Evolutionary conservation across 495 filamentous ascomycete genomes (phyloP), one percentile per base, ranked within the genome.

Genomic region (Apiosordaria backusii): DNA sequence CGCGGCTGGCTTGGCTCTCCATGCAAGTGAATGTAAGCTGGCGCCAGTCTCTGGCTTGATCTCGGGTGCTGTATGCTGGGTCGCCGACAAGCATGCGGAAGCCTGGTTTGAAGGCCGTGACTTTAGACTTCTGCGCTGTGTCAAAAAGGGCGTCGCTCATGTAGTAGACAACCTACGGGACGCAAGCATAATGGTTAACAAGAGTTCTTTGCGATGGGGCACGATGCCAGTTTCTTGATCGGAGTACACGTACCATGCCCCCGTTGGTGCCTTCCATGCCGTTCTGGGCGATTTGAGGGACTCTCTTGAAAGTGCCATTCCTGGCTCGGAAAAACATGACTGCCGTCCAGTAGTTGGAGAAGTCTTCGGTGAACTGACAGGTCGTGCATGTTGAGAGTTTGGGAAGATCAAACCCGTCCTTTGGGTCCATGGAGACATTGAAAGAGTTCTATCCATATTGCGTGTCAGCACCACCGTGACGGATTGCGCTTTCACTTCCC

Each of bases 51-150:
- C 74, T 67, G 15, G 76, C 73, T 19, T 79, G 64, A 10, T 78
- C 76, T 54, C 74, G 72, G 66, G 67, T 69, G 23, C 62, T 67
- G 72, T 61, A 70, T 0, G 68, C 60, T 5, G 73, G 62, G 65
- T 80, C 76, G 67, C 77, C 76, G 60, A 79, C 72, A 15, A 80
- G 74, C 78, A 80, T 77, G 57, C 75, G 76, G 74, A 79, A 79
- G n/a, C 82, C 80, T 24, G 79, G 75, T 68, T 77, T 75, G 71
- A 84, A 84, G 29, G 78, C 81, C 0, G 82, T 83, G 24, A 81
- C 76, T 18, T 72, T 79, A 5, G 74, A 75, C 52, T 74, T 79
- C 63, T 81, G 79, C 26, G 74, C 76, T 50, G 79, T 82, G 64
- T 79, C 77, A 67, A 80, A 80, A 21, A 80, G 68, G 2, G 78